phyloP scores from a whole-genome alignment of 2,329 filamentous ascomycete genomes.

The Colletotrichum brevisporum region DNA sequence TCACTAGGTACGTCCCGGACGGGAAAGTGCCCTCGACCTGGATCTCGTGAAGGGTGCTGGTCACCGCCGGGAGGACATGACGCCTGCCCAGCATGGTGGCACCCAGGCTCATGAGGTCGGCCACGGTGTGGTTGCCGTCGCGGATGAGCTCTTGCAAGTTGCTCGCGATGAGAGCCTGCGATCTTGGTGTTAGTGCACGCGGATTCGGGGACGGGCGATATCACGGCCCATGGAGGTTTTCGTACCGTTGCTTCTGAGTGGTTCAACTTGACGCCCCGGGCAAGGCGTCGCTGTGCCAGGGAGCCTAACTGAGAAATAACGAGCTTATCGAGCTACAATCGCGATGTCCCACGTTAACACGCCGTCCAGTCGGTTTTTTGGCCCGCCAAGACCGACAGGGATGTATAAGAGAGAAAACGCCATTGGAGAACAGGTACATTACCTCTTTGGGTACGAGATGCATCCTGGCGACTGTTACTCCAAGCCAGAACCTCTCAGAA shows the following conservation, averaged over 20 bases:
- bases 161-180: constrained; percentile 83
- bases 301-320: constrained; percentile 89
- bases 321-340: constrained; percentile 89
- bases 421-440: constrained; percentile 42
- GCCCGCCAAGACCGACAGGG: constrained; percentile 33
- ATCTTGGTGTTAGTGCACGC: constrained; percentile 31
- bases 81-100: constrained; percentile 93
- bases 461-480: constrained; percentile 49
- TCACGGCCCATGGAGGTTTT: not conserved
- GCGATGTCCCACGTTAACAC: constrained; percentile 39
- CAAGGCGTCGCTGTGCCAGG: constrained; percentile 89
- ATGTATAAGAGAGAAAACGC: constrained; percentile 33
- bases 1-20: constrained; percentile 92
- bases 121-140: constrained; percentile 92
- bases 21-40: constrained; percentile 96
- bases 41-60: constrained; percentile 83
- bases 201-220: not conserved
- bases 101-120: constrained; percentile 93
- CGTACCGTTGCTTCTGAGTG: constrained; percentile 87
- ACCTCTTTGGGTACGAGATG: constrained; percentile 66
- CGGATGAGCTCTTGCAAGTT: constrained; percentile 97
- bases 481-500: constrained; percentile 13
- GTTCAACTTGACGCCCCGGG: constrained; percentile 89
- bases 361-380: constrained; percentile 17
- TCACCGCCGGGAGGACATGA: constrained; percentile 89